phyloP scores from a whole-genome alignment of 169 alveolate genomes.

The Plasmodium malariae region DNA sequence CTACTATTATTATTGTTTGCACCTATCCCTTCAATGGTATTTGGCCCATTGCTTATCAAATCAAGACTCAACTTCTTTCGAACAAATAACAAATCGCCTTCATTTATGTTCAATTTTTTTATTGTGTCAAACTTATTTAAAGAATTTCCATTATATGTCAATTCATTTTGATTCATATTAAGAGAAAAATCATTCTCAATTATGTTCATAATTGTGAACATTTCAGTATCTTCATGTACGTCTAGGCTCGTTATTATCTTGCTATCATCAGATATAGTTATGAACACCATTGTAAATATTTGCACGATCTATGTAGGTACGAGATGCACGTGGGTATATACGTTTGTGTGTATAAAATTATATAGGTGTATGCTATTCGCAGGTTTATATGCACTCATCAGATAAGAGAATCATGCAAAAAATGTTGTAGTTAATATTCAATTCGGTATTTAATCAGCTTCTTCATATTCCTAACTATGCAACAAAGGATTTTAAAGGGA shows the following conservation, averaged over 20 bases:
- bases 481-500: no score
- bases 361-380: no score
- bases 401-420: no score
- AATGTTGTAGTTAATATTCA: no score
- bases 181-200: constrained; percentile 67
- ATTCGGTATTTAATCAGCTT: no score
- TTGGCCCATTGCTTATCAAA: not conserved
- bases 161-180: constrained; percentile 57
- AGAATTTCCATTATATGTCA: constrained; percentile 51
- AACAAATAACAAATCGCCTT: constrained; percentile 67
- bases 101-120: constrained; percentile 55
- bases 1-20: not conserved
- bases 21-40: not conserved
- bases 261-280: constrained; percentile 71
- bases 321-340: no score
- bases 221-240: constrained; percentile 73
- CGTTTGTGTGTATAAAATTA: no score
- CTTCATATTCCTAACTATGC: no score
- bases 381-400: no score
- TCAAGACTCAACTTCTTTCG: constrained; percentile 42
- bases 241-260: constrained; percentile 73
- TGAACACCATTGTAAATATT: constrained; percentile 59
- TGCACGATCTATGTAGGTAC: no score
- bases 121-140: constrained; percentile 41
- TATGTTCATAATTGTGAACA: constrained; percentile 46